Conservation (phyloP, 345 rosid species). For the Dipteronia dyeriana region DNA sequence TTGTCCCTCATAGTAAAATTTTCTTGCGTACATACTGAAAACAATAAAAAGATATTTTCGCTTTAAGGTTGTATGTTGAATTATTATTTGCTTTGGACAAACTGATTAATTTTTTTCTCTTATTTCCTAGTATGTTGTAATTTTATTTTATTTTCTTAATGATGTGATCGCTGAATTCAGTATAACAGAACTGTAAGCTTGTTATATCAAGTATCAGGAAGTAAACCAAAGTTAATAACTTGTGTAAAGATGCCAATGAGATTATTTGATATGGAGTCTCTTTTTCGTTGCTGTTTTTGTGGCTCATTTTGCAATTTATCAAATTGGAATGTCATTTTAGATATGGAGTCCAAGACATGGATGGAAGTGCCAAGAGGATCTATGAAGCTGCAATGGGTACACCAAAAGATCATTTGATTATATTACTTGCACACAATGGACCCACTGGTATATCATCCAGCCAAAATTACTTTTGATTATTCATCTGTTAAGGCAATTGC, state of each 20-base stretch:
- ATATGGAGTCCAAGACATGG: conserved; percentile 74
- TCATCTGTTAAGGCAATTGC: conserved; percentile 8
- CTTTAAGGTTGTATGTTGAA: conserved; percentile 1
- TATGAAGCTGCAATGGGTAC: conserved; percentile 53
- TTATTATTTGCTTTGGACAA: not conserved
- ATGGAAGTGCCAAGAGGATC: conserved; percentile 62
- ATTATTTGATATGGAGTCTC: not conserved
- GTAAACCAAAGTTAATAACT: not conserved
- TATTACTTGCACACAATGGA: conserved; percentile 88
- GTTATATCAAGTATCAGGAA: not conserved
- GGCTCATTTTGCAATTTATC: conserved; percentile 4
- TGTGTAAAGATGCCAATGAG: conserved; percentile 1
- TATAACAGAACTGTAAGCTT: not conserved
- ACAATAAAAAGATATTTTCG: not conserved
- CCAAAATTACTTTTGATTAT: conserved; percentile 19
- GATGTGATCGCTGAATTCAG: not conserved
- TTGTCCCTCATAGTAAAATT: not conserved
- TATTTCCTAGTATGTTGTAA: not conserved
- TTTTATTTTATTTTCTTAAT: not conserved
- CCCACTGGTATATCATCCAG: conserved; percentile 55
- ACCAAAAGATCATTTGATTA: conserved; percentile 71
- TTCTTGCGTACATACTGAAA: not conserved
- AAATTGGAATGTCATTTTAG: conserved; percentile 35
- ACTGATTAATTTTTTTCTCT: not conserved
- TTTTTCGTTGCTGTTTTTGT: not conserved